These are phyloP conservation scores for Sarcomyxa edulis DNA, from an alignment of 768 basidiomycete genomes.

Conservation along the genomic window DNA sequence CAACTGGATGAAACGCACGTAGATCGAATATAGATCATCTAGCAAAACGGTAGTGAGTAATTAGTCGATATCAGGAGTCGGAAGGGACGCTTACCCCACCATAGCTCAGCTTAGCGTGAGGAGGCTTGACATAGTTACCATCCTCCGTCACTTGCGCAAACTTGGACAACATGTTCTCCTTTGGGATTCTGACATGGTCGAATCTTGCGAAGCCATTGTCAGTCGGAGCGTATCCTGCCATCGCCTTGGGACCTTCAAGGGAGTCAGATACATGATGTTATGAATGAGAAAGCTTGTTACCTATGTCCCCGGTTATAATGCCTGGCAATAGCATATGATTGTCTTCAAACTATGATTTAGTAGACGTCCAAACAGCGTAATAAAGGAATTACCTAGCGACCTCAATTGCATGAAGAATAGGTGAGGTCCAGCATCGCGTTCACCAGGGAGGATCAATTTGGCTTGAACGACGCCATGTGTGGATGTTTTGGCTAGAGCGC, in stretches of 20 bases:
- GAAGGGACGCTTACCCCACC: conserved; percentile 50
- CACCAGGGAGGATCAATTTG: conserved; percentile 58
- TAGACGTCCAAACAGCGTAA: background rate
- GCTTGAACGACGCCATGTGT: conserved; percentile 78
- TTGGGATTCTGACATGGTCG: conserved; percentile 59
- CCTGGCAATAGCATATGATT: conserved; percentile 57
- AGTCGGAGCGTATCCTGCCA: conserved; percentile 38
- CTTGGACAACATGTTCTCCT: conserved; percentile 68
- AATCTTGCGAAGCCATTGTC: conserved; percentile 73
- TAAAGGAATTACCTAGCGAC: conserved; percentile 41
- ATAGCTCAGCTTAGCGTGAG: conserved; percentile 71
- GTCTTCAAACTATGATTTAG: conserved; percentile 29
- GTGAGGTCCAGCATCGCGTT: conserved; percentile 63
- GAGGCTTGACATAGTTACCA: conserved; percentile 59
- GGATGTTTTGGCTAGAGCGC: conserved; percentile 63
- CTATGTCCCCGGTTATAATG: conserved; percentile 67
- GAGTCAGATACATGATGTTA: background rate
- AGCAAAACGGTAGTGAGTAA: background rate
- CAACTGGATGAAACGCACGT: conserved; percentile 30
- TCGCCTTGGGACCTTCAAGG: conserved; percentile 64
- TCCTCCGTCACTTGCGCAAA: conserved; percentile 67
- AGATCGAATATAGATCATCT: conserved; percentile 76
- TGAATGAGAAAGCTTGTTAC: conserved; percentile 15
- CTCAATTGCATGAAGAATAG: conserved; percentile 71
- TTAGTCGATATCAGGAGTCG: background rate